These are phyloP conservation scores for Arbutus unedo DNA, from an alignment of 148 eudicot species.

Conservation along the genomic window DNA sequence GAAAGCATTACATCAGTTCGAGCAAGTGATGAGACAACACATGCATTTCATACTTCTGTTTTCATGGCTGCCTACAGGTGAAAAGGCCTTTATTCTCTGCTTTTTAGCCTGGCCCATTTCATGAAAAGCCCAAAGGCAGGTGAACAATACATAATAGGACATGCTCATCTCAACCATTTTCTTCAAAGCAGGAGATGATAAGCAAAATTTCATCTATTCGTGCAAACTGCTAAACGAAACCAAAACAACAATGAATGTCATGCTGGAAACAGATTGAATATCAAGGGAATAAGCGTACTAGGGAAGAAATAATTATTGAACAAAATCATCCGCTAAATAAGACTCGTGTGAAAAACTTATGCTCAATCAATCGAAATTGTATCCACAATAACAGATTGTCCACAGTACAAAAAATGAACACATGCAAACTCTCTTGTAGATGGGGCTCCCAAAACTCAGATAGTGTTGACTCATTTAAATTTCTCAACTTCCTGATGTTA, in stretches of 20 bases:
- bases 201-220: not conserved
- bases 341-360: not conserved
- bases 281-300: not conserved
- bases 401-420: not conserved
- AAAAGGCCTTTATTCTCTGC: not conserved
- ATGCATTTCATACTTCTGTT: not conserved
- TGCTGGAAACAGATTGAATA: not conserved
- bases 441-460: not conserved
- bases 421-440: not conserved
- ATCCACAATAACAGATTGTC: not conserved
- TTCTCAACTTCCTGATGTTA: not conserved
- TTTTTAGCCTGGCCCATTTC: not conserved
- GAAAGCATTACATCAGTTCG: not conserved
- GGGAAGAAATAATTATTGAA: no score
- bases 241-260: not conserved
- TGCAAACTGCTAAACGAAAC: not conserved
- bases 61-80: not conserved
- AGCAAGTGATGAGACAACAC: not conserved
- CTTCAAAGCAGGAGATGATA: not conserved
- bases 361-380: not conserved
- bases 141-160: not conserved
- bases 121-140: not conserved
- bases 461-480: conserved; percentile 2
- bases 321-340: not conserved
- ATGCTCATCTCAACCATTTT: not conserved